A percentile compares a stretch with the other conserved stretches of the same genome.
These are phyloP conservation scores for Leccinum huronense DNA, from an alignment of 1,284 basidiomycete genomes.

Conservation along the genomic window DNA sequence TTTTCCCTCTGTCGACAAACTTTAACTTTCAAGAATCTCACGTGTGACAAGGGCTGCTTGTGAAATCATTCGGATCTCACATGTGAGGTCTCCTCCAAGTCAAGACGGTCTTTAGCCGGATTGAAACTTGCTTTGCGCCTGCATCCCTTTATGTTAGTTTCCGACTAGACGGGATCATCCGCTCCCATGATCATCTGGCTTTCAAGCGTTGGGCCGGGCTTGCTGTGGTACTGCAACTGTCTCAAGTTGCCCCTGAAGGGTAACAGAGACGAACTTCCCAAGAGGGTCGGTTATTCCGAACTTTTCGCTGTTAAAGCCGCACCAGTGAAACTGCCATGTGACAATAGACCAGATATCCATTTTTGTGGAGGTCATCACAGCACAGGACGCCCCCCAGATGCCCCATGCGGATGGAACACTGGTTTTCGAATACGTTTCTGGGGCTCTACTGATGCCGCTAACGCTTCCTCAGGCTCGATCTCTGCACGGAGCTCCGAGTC, in stretches of 20 bases:
- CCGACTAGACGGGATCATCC: slow-evolving; percentile 35
- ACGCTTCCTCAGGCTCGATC: slow-evolving; percentile 16
- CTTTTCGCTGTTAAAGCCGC: slow-evolving; percentile 35
- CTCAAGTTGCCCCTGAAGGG: slow-evolving; percentile 47
- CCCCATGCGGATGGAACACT: slow-evolving; percentile 30
- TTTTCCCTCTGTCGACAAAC: not conserved
- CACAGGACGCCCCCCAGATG: slow-evolving; percentile 33
- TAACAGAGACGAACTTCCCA: slow-evolving; percentile 41
- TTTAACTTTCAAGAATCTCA: not conserved
- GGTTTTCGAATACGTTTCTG: slow-evolving; percentile 26
- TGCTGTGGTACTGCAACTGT: slow-evolving; percentile 41
- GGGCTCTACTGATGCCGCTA: slow-evolving; percentile 24
- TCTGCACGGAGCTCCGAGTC: slow-evolving; percentile 17
- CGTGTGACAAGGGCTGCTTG: not conserved
- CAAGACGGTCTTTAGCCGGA: not conserved
- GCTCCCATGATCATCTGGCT: slow-evolving; percentile 37
- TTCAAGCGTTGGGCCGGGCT: slow-evolving; percentile 22
- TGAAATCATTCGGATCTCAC: slow-evolving; percentile 38
- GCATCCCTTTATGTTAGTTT: slow-evolving; percentile 25
- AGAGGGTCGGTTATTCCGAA: slow-evolving; percentile 44
- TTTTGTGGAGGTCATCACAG: slow-evolving; percentile 41
- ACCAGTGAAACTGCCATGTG: not conserved
- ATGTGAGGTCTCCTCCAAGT: slow-evolving; percentile 35
- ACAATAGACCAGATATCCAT: slow-evolving; percentile 28
- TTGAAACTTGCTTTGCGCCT: not conserved